Percentiles rank a stretch among this genome's conserved stretches.
Evolutionary conservation across 2,329 filamentous ascomycete genomes (phyloP).

Genomic region (Monosporascus sp.): DNA sequence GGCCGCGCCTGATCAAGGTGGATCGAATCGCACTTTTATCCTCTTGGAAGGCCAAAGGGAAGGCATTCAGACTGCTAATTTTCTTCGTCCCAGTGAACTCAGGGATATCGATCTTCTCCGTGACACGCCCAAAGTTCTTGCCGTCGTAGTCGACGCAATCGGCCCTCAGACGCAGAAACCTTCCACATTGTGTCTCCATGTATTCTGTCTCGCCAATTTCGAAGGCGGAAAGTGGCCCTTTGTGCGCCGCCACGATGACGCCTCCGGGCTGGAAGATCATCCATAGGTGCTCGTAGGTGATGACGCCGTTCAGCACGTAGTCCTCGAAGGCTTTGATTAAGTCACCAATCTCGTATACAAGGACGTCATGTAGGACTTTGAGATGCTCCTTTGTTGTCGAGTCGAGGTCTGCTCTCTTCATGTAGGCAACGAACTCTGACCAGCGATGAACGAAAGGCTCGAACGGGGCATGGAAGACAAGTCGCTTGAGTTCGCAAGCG

Average conservation of each 20-base stretch:
- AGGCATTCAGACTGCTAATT: constrained; percentile 38
- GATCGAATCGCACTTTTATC: constrained; percentile 29
- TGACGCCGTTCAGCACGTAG: constrained; percentile 46
- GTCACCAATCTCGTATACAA: constrained; percentile 47
- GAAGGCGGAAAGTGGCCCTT: constrained; percentile 34
- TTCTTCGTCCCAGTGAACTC: constrained; percentile 39
- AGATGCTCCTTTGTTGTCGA: constrained; percentile 41
- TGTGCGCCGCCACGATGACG: constrained; percentile 33
- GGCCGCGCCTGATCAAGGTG: constrained; percentile 35
- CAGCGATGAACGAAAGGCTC: constrained; percentile 63
- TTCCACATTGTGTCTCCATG: constrained; percentile 30
- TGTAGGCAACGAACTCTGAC: constrained; percentile 39
- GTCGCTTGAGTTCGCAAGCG: constrained; percentile 51
- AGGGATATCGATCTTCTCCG: constrained; percentile 30
- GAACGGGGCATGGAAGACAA: constrained; percentile 58
- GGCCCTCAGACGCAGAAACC: constrained; percentile 33
- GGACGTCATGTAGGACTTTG: constrained; percentile 38
- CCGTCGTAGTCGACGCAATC: constrained; percentile 45
- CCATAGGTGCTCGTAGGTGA: constrained; percentile 49
- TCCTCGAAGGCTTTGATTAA: constrained; percentile 45
- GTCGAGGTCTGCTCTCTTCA: constrained; percentile 37
- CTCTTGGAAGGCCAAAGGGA: constrained; percentile 40
- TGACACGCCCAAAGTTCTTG: constrained; percentile 37
- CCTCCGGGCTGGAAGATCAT: constrained; percentile 47
- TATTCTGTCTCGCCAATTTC: constrained; percentile 34